Conservation (phyloP, 2,329 filamentous ascomycete species). For the Diaporthe ilicicola region DNA sequence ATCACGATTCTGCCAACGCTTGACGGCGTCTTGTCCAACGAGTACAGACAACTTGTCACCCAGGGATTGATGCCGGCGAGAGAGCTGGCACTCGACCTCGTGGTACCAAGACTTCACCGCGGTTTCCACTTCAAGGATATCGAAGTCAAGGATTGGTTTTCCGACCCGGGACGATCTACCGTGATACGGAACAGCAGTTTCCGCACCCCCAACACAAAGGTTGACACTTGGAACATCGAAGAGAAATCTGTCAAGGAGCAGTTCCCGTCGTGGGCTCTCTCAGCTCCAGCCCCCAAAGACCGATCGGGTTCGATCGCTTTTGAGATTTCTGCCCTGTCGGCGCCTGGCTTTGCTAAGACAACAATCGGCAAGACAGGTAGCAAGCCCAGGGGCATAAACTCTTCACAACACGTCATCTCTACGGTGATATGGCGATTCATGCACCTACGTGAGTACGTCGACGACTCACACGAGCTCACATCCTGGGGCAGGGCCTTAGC, state of each 20-base stretch:
- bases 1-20: conserved; percentile 83
- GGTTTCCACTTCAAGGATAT: conserved; percentile 85
- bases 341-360: conserved; percentile 73
- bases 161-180: conserved; percentile 70
- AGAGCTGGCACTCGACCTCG: conserved; percentile 78
- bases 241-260: conserved; percentile 61
- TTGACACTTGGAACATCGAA: conserved; percentile 77
- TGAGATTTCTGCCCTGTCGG: conserved; percentile 73
- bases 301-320: conserved; percentile 60
- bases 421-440: conserved; percentile 90
- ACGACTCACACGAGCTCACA: conserved; percentile 81
- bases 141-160: conserved; percentile 84
- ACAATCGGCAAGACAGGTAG: conserved; percentile 66
- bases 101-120: conserved; percentile 82
- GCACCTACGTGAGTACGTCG: conserved; percentile 86
- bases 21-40: conserved; percentile 80
- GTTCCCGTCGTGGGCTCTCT: conserved; percentile 44
- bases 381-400: conserved; percentile 68
- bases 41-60: conserved; percentile 83
- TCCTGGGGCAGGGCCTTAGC: conserved; percentile 84
- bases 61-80: conserved; percentile 77
- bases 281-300: conserved; percentile 39
- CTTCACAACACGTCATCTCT: conserved; percentile 70
- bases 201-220: conserved; percentile 56
- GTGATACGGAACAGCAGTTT: conserved; percentile 61